phyloP scores from a whole-genome alignment of 192 early-diverging fungal genomes.

The Coemansia sp. region DNA sequence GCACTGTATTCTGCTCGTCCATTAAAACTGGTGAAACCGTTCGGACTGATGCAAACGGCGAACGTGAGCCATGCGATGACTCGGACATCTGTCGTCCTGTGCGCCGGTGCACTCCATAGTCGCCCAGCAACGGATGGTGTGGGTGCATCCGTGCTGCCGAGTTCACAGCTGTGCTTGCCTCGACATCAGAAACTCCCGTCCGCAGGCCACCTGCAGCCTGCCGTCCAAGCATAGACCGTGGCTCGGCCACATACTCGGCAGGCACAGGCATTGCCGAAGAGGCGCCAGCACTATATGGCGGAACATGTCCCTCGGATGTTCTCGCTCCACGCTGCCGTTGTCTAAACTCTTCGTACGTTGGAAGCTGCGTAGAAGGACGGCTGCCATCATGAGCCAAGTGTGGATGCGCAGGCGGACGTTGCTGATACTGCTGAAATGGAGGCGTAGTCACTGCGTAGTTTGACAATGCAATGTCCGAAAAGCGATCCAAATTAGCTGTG shows the following conservation, averaged over 20 bases:
- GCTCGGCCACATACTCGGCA: background rate
- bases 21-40: conserved; percentile 39
- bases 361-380: conserved; percentile 14
- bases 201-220: background rate
- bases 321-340: conserved; percentile 1
- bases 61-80: conserved; percentile 23
- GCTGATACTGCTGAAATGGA: conserved; percentile 10
- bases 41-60: conserved; percentile 48
- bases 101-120: conserved; percentile 8
- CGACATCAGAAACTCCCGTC: background rate
- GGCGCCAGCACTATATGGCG: conserved; percentile 4
- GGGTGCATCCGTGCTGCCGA: background rate
- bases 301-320: background rate
- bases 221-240: background rate
- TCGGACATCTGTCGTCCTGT: conserved; percentile 1
- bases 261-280: conserved; percentile 10
- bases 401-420: background rate
- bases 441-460: conserved; percentile 14
- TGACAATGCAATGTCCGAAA: conserved; percentile 46
- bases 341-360: conserved; percentile 45
- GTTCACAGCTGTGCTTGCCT: conserved; percentile 2
- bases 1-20: conserved; percentile 1
- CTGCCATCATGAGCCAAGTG: background rate
- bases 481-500: conserved; percentile 37
- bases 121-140: conserved; percentile 33